phyloP scores from a whole-genome alignment of 2,329 filamentous ascomycete genomes.

The Allantophomopsis cytisporea region DNA sequence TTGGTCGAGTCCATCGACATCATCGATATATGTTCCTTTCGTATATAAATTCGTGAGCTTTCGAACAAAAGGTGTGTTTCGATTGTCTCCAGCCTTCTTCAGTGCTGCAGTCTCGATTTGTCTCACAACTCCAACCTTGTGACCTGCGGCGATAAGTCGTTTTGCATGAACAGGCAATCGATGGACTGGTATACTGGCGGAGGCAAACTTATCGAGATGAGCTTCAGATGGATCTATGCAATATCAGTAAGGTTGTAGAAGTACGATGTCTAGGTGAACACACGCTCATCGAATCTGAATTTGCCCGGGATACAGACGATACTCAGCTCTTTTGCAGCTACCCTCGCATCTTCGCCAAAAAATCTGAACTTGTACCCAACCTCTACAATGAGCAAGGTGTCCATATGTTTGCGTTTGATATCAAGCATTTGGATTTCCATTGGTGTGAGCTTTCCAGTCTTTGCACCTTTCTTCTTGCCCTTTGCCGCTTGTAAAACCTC shows the following conservation, averaged over 20 bases:
- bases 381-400: constrained; percentile 83
- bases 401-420: constrained; percentile 83
- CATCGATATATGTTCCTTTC: constrained; percentile 94
- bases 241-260: neutral
- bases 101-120: constrained; percentile 92
- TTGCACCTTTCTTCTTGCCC: constrained; percentile 55
- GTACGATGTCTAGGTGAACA: constrained; percentile 14
- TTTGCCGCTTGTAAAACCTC: constrained; percentile 34
- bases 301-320: constrained; percentile 97
- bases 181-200: constrained; percentile 89
- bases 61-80: constrained; percentile 80
- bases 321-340: constrained; percentile 77
- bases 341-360: constrained; percentile 87
- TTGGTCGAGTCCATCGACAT: constrained; percentile 65
- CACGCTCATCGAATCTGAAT: constrained; percentile 81
- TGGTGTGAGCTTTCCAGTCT: constrained; percentile 71
- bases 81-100: constrained; percentile 90
- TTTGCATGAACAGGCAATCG: constrained; percentile 89
- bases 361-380: constrained; percentile 98
- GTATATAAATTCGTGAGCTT: constrained; percentile 96
- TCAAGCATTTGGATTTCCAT: constrained; percentile 90
- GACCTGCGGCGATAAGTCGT: constrained; percentile 76
- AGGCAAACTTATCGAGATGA: constrained; percentile 83
- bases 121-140: constrained; percentile 91
- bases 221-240: constrained; percentile 70